These are phyloP conservation scores for Diaporthe ampelina DNA, from an alignment of 2,329 filamentous ascomycete genomes.

Conservation along the genomic window DNA sequence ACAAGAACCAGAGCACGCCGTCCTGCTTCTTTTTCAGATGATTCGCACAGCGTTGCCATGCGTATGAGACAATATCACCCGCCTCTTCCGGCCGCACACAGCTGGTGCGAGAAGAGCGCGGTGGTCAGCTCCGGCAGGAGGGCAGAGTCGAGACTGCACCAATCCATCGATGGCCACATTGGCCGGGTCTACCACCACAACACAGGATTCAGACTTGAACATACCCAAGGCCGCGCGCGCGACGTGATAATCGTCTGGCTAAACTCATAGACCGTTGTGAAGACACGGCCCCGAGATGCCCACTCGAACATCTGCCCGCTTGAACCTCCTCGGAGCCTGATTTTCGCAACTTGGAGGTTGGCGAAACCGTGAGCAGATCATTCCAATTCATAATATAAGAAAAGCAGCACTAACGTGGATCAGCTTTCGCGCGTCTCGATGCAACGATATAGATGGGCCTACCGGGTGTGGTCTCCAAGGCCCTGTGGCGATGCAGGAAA, in stretches of 20 bases:
- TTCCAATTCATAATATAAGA: not conserved
- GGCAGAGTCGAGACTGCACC: not conserved
- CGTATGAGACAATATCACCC: too few species aligned
- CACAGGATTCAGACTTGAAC: not conserved
- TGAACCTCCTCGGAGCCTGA: not conserved
- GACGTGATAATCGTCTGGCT: not conserved
- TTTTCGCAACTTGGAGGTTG: not conserved
- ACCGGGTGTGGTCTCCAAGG: not conserved
- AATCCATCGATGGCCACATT: not conserved
- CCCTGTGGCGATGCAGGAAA: not conserved
- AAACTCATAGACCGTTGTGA: not conserved
- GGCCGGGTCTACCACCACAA: not conserved
- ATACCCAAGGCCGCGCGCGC: not conserved
- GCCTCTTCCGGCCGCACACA: not conserved
- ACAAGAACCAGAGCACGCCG: not conserved
- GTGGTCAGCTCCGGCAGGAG: not conserved
- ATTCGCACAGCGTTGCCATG: not conserved
- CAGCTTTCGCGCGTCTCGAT: not conserved
- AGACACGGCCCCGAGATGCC: not conserved
- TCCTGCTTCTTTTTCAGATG: not conserved
- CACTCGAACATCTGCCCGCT: constrained; percentile 9
- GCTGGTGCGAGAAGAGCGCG: not conserved
- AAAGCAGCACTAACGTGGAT: not conserved
- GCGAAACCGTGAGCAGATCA: not conserved
- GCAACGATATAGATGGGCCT: not conserved